Conservation (phyloP, 164 flowering plant genomes). For the Malania oleifera region DNA sequence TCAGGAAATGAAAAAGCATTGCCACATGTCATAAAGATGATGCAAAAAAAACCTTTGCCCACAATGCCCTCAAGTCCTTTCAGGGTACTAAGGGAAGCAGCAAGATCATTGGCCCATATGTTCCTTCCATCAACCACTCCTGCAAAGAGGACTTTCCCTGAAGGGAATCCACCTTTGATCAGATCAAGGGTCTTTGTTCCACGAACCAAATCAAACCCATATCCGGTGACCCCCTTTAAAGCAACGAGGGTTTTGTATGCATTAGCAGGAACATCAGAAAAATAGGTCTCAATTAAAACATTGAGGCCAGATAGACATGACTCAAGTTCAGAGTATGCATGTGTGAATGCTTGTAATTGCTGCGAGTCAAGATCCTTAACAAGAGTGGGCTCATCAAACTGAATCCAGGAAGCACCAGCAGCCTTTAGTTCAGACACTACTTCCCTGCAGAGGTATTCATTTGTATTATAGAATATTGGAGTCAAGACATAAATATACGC, state of each 20-base stretch:
- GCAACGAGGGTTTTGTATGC: slow-evolving; percentile 2
- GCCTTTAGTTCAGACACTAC: neutral
- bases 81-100: neutral
- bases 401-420: slow-evolving; percentile 11
- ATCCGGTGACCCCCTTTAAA: slow-evolving; percentile 4
- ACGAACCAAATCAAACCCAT: slow-evolving; percentile 13
- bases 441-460: too few species aligned
- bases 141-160: slow-evolving; percentile 3
- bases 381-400: slow-evolving; percentile 11
- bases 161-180: slow-evolving; percentile 8
- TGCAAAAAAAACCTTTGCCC: slow-evolving; percentile 3
- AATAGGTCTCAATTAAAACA: slow-evolving; percentile 9
- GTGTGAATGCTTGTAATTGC: neutral
- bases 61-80: slow-evolving; percentile 5
- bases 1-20: too few species aligned
- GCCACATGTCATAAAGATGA: too few species aligned
- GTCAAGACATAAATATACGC: too few species aligned
- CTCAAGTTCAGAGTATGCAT: slow-evolving; percentile 9
- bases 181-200: slow-evolving; percentile 12
- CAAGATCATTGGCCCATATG: slow-evolving; percentile 11
- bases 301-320: slow-evolving; percentile 3
- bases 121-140: slow-evolving; percentile 14
- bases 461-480: too few species aligned
- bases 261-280: slow-evolving; percentile 1
- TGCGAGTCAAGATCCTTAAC: slow-evolving; percentile 8